These are phyloP conservation scores for Triticum monococcum DNA, from an alignment of 176 grass and related monocot genomes.

Conservation along the genomic window DNA sequence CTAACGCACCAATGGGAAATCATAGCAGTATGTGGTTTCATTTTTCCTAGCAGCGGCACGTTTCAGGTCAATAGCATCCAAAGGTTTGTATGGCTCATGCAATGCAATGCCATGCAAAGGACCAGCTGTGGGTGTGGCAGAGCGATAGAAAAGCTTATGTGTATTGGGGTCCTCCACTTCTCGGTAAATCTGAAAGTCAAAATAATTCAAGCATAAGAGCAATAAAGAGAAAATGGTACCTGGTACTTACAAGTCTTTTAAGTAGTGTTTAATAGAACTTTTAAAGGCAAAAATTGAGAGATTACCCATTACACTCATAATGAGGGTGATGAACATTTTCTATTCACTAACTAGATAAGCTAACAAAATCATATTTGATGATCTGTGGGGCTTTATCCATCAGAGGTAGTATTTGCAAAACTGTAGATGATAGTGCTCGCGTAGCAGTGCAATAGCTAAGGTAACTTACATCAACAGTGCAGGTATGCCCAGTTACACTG, in stretches of 20 bases:
- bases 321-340: background rate
- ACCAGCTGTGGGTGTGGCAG: slow-evolving; percentile 48
- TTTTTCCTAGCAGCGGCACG: slow-evolving; percentile 83
- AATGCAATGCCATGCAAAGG: slow-evolving; percentile 78
- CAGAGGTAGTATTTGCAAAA: background rate
- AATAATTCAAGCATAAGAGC: background rate
- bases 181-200: slow-evolving; percentile 73
- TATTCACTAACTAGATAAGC: slow-evolving; percentile 16
- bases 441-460: slow-evolving; percentile 16
- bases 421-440: slow-evolving; percentile 2
- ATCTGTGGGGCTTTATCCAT: background rate
- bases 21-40: slow-evolving; percentile 97
- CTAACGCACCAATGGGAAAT: slow-evolving; percentile 83
- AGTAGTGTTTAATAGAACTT: background rate
- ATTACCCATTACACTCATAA: background rate
- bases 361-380: slow-evolving; percentile 3
- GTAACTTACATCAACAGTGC: slow-evolving; percentile 90
- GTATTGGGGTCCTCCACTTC: slow-evolving; percentile 75
- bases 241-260: background rate
- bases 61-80: slow-evolving; percentile 78
- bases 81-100: slow-evolving; percentile 65
- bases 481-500: slow-evolving; percentile 95
- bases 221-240: slow-evolving; percentile 9
- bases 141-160: slow-evolving; percentile 74
- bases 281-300: background rate